These are phyloP conservation scores for Neolentinus lepideus DNA, from an alignment of 1,284 basidiomycete genomes.

Conservation along the genomic window DNA sequence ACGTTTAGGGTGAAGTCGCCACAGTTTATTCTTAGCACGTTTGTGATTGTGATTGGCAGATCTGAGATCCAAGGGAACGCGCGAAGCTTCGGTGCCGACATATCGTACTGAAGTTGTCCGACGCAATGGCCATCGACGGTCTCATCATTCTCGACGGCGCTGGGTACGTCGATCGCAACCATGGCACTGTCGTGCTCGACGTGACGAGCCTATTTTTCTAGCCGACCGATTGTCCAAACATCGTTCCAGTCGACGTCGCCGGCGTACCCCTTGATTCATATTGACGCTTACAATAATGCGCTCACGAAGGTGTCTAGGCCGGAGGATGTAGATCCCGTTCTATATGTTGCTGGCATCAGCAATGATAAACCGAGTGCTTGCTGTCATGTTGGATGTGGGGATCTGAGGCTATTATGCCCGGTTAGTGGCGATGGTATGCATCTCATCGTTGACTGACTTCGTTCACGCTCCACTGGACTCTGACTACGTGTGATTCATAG, in stretches of 20 bases:
- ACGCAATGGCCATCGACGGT: constrained; percentile 76
- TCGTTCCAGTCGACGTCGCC: constrained; percentile 78
- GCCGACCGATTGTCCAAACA: constrained; percentile 86
- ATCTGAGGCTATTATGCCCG: constrained; percentile 75
- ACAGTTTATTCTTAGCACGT: neutral
- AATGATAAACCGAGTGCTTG: constrained; percentile 56
- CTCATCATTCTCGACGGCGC: constrained; percentile 82
- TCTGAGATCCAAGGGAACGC: neutral
- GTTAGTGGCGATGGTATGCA: constrained; percentile 72
- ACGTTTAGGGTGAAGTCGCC: no score
- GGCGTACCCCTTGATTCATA: constrained; percentile 79
- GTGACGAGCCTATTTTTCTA: constrained; percentile 21
- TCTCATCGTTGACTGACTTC: neutral
- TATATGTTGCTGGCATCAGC: constrained; percentile 50
- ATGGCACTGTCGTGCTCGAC: constrained; percentile 1
- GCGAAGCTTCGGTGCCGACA: neutral
- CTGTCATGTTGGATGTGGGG: constrained; percentile 75
- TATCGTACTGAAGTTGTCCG: neutral
- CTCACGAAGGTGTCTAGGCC: constrained; percentile 46
- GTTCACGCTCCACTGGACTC: neutral
- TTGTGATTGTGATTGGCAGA: neutral
- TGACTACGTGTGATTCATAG: constrained; percentile 30
- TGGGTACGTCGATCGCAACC: constrained; percentile 44
- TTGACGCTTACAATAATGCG: constrained; percentile 79
- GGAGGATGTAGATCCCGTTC: constrained; percentile 61